A percentile compares a stretch with the other conserved stretches of the same genome.
Conservation (phyloP, 345 rosid genomes). For the Linum tenue region DNA sequence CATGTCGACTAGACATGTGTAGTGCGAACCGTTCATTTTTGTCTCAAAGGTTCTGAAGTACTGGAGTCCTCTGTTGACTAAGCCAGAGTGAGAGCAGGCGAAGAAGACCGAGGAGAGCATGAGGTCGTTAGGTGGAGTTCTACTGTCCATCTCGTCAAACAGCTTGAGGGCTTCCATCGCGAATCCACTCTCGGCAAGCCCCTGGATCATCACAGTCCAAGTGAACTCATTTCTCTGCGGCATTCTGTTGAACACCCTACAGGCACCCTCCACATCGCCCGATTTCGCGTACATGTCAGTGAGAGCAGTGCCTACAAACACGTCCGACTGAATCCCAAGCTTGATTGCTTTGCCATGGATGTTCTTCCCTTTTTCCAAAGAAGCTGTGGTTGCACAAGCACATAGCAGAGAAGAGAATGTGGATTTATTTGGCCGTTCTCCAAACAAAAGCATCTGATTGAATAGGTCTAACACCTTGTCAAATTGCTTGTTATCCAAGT, state of each 20-base stretch:
- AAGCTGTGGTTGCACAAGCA: constrained; percentile 37
- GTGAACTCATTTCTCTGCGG: constrained; percentile 30
- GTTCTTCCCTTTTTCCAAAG: constrained; percentile 43
- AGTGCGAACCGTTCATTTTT: constrained; percentile 37
- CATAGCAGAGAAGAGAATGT: constrained; percentile 43
- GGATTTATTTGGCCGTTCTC: constrained; percentile 32
- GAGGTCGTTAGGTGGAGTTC: constrained; percentile 31
- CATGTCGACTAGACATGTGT: constrained; percentile 52
- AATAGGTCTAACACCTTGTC: constrained; percentile 33
- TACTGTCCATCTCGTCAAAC: constrained; percentile 38
- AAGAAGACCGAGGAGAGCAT: constrained; percentile 41
- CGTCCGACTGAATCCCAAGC: constrained; percentile 27
- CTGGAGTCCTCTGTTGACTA: constrained; percentile 37
- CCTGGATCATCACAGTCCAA: constrained; percentile 49
- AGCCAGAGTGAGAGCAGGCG: constrained; percentile 50
- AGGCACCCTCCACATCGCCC: constrained; percentile 42
- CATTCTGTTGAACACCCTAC: constrained; percentile 35
- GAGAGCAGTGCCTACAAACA: constrained; percentile 45
- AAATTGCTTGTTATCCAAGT: constrained; percentile 31
- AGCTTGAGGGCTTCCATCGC: constrained; percentile 34
- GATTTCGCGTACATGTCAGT: constrained; percentile 55
- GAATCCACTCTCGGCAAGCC: constrained; percentile 49
- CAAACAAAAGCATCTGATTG: constrained; percentile 37
- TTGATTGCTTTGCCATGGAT: constrained; percentile 46
- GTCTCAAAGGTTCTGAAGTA: constrained; percentile 40